Percentiles rank a stretch among this genome's conserved stretches.
Conservation (phyloP, 140 eudicot genomes). For the Oenanthe javanica region DNA sequence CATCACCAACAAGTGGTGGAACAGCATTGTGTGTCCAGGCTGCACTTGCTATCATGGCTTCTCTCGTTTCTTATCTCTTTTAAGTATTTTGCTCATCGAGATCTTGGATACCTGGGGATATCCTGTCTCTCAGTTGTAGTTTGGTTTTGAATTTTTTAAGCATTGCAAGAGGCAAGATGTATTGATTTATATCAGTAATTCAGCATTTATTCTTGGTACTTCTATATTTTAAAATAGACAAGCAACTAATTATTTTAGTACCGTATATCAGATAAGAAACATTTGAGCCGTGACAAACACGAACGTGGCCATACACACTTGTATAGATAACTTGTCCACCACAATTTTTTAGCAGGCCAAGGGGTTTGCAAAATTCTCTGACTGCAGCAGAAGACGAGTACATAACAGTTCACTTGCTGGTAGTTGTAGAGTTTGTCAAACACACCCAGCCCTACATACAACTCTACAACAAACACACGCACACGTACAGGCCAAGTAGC, state of each 20-base stretch:
- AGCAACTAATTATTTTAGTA: too few species aligned
- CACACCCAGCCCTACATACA: too few species aligned
- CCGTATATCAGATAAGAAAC: too few species aligned
- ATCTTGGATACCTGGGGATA: neutral
- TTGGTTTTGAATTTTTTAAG: neutral
- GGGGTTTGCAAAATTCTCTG: neutral
- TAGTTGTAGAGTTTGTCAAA: too few species aligned
- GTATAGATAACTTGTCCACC: too few species aligned
- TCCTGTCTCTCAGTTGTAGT: neutral
- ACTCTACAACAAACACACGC: too few species aligned
- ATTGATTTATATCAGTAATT: neutral
- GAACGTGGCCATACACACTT: too few species aligned
- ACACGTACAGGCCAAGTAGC: too few species aligned
- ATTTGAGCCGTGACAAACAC: too few species aligned
- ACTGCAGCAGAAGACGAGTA: too few species aligned
- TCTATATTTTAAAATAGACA: too few species aligned
- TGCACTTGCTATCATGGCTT: conserved; percentile 17
- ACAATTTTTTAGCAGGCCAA: neutral
- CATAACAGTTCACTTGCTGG: too few species aligned
- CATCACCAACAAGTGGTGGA: conserved; percentile 35
- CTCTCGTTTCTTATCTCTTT: conserved; percentile 23
- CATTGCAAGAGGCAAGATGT: neutral
- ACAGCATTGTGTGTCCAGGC: conserved; percentile 32
- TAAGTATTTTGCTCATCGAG: neutral
- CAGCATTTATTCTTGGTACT: neutral